Conservation (phyloP, 2,329 filamentous ascomycete genomes). For the Fusarium buharicum region DNA sequence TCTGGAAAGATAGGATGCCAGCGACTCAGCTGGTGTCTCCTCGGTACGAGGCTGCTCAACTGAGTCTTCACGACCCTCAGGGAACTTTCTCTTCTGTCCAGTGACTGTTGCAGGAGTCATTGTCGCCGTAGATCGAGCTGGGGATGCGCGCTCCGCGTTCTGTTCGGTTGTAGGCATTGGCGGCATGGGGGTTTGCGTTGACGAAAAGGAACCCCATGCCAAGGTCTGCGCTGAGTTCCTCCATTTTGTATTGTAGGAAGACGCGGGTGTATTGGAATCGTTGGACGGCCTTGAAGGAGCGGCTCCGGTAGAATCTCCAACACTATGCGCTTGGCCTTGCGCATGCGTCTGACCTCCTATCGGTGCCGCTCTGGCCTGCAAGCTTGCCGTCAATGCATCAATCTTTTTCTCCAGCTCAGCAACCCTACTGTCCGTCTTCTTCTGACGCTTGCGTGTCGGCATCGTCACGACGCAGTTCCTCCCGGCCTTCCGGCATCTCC, state of each 20-base stretch:
- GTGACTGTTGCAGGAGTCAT: conserved; percentile 27
- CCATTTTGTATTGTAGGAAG: conserved; percentile 21
- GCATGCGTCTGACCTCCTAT: conserved; percentile 24
- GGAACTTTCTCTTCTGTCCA: conserved; percentile 49
- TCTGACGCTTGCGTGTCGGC: conserved; percentile 81
- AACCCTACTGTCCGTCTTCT: conserved; percentile 90
- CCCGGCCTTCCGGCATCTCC: conserved; percentile 83
- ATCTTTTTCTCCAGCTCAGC: conserved; percentile 94
- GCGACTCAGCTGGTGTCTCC: conserved; percentile 28
- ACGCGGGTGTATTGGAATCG: conserved; percentile 8
- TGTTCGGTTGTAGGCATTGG: conserved; percentile 24
- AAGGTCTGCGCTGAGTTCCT: conserved; percentile 14
- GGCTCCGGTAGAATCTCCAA: conserved; percentile 21
- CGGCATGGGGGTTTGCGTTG: conserved; percentile 24
- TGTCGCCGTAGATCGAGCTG: conserved; percentile 14
- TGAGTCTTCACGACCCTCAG: conserved; percentile 37
- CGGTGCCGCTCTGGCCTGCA: conserved; percentile 66
- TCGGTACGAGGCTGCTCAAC: conserved; percentile 26
- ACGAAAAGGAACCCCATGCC: conserved; percentile 33
- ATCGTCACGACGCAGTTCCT: conserved; percentile 80
- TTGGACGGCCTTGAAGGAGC: conserved; percentile 20
- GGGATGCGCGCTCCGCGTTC: conserved; percentile 22
- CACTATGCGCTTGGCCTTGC: conserved; percentile 9
- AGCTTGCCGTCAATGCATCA: conserved; percentile 82
- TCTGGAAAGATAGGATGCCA: conserved; percentile 39